Conservation (phyloP, 148 eudicot genomes). For the Silene latifolia region DNA sequence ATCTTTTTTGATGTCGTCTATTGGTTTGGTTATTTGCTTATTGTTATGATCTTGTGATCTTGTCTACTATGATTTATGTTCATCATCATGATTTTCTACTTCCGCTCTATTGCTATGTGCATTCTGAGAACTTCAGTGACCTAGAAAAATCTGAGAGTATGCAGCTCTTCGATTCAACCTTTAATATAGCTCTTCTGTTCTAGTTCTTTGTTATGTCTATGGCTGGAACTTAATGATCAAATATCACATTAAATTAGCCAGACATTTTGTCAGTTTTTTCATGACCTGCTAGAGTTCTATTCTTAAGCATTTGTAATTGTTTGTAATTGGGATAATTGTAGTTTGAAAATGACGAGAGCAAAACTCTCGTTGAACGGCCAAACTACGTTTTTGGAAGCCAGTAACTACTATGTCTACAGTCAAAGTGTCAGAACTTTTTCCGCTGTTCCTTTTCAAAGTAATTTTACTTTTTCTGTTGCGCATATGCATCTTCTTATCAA, state of each 20-base stretch:
- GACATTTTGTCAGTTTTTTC: neutral
- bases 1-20: neutral
- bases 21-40: constrained; percentile 1
- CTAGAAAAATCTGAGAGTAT: neutral
- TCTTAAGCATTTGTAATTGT: neutral
- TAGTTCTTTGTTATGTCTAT: neutral
- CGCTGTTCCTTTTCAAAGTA: neutral
- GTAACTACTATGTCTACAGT: neutral
- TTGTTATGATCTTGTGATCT: neutral
- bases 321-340: neutral
- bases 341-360: neutral
- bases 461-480: neutral
- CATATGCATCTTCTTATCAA: neutral
- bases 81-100: neutral
- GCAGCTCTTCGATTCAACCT: neutral
- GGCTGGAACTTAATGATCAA: neutral
- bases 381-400: neutral
- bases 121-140: neutral
- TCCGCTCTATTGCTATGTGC: neutral
- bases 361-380: neutral
- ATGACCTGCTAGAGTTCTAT: neutral
- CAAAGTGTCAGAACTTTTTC: too few relatives aligned
- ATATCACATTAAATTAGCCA: neutral
- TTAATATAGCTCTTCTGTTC: neutral
- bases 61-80: neutral